Evolutionary conservation across 2,329 filamentous ascomycete genomes (phyloP).

Genomic region (Sclerotinia nivalis): DNA sequence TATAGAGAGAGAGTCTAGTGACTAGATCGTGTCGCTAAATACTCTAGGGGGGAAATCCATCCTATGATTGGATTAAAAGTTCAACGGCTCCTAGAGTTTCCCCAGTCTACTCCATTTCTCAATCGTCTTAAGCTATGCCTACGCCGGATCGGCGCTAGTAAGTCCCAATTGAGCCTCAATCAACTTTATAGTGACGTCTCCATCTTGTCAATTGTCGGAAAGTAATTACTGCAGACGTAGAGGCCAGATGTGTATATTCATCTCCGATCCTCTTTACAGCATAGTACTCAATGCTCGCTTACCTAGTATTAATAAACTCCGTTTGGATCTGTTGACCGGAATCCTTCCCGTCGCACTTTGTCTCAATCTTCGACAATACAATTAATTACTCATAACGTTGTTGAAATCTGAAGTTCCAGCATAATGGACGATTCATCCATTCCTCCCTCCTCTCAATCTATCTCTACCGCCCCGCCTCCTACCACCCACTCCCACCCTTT

Average conservation of each 20-base stretch:
- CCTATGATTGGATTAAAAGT: neutral
- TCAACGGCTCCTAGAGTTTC: neutral
- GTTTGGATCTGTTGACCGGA: neutral
- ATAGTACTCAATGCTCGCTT: neutral
- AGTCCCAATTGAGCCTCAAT: neutral
- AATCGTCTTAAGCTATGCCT: neutral
- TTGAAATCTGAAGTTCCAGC: neutral
- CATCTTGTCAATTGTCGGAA: neutral
- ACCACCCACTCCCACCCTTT: no score
- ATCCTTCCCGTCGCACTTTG: no score
- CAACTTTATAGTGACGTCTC: neutral
- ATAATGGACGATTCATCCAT: neutral
- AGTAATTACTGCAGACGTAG: neutral
- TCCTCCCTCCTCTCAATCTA: neutral
- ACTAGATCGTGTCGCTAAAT: neutral
- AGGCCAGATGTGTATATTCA: neutral
- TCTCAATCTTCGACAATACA: neutral
- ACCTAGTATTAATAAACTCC: neutral
- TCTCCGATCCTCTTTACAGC: neutral
- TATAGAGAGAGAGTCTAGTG: neutral
- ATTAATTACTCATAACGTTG: neutral
- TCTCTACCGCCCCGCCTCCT: neutral
- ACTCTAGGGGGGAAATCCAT: neutral
- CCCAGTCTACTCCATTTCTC: neutral
- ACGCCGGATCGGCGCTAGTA: no score